A percentile compares a stretch with the other conserved stretches of the same genome.
phyloP scores from a whole-genome alignment of 2,329 filamentous ascomycete genomes.

The Neonectria coccinea region DNA sequence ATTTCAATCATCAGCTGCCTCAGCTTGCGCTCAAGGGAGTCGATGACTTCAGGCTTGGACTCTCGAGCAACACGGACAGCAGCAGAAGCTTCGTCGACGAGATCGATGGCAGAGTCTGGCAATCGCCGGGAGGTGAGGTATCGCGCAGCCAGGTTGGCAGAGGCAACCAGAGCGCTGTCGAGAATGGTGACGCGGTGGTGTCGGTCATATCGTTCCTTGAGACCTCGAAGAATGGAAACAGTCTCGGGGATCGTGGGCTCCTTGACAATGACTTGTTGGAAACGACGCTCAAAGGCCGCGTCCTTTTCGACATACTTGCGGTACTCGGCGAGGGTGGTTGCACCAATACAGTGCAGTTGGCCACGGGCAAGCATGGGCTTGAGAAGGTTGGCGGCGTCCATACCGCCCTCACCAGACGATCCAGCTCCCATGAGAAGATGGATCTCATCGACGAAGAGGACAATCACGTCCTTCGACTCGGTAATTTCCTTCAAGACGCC shows the following conservation, averaged over 20 bases:
- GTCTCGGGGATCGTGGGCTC: conserved; percentile 91
- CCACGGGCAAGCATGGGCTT: conserved; percentile 98
- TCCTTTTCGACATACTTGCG: conserved; percentile 99
- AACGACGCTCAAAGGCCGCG: conserved; percentile 95
- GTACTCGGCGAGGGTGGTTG: conserved; percentile 94
- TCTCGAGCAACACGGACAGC: conserved; percentile 96
- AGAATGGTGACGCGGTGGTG: conserved; percentile 98
- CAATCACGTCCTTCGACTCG: conserved; percentile 94
- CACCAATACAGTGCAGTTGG: conserved; percentile 97
- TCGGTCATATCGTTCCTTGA: conserved; percentile 98
- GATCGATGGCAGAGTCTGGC: conserved; percentile 95
- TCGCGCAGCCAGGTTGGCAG: conserved; percentile 90
- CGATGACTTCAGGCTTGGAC: conserved; percentile 94
- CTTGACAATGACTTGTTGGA: conserved; percentile 98
- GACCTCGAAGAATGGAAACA: conserved; percentile 95
- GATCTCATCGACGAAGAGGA: conserved; percentile 98
- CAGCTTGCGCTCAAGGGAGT: conserved; percentile 90
- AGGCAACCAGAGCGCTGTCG: conserved; percentile 90
- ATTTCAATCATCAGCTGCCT: conserved; percentile 98
- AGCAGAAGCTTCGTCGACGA: conserved; percentile 95
- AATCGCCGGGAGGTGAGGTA: conserved; percentile 92
- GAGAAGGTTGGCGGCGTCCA: conserved; percentile 97
- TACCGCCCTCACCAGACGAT: conserved; percentile 92
- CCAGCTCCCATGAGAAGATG: conserved; percentile 98
- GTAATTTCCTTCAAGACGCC: conserved; percentile 97